A percentile compares a stretch with the other conserved stretches of the same genome.
These are phyloP conservation scores for Ascochyta pisi DNA, from an alignment of 2,329 filamentous ascomycete genomes.

Conservation along the genomic window DNA sequence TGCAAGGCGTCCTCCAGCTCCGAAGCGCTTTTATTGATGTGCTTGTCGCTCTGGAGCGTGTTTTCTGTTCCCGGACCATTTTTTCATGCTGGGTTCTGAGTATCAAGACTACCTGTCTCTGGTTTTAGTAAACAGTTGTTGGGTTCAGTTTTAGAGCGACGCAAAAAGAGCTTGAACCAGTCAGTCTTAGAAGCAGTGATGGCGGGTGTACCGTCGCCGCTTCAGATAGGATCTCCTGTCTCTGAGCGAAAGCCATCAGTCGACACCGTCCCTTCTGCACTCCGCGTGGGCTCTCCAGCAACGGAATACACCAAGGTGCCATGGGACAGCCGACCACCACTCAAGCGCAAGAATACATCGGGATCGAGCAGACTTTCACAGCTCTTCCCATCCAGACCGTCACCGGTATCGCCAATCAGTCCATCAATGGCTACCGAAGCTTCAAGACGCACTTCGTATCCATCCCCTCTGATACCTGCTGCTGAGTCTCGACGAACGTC, in stretches of 20 bases:
- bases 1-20: slow-evolving; percentile 25
- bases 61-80: background rate
- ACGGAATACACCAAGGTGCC: slow-evolving; percentile 21
- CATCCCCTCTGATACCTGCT: slow-evolving; percentile 38
- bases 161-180: background rate
- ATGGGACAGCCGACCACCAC: slow-evolving; percentile 31
- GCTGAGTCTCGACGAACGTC: slow-evolving; percentile 38
- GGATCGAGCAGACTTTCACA: slow-evolving; percentile 46
- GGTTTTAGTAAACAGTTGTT: background rate
- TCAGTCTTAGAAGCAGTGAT: slow-evolving; percentile 22
- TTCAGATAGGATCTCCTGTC: slow-evolving; percentile 40
- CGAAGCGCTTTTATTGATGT: background rate
- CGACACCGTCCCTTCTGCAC: slow-evolving; percentile 35
- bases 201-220: slow-evolving; percentile 39
- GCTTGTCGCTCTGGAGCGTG: background rate
- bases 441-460: slow-evolving; percentile 39
- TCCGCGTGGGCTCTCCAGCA: slow-evolving; percentile 41
- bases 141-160: background rate
- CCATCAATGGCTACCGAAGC: slow-evolving; percentile 23
- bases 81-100: background rate
- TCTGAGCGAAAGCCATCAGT: slow-evolving; percentile 26
- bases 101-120: background rate
- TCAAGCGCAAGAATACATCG: slow-evolving; percentile 38
- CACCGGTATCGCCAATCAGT: slow-evolving; percentile 35
- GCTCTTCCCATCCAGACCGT: slow-evolving; percentile 45